Percentiles rank a stretch among this genome's conserved stretches.
Conservation (phyloP, 2,329 filamentous ascomycete genomes). For the Penicillium sp. region DNA sequence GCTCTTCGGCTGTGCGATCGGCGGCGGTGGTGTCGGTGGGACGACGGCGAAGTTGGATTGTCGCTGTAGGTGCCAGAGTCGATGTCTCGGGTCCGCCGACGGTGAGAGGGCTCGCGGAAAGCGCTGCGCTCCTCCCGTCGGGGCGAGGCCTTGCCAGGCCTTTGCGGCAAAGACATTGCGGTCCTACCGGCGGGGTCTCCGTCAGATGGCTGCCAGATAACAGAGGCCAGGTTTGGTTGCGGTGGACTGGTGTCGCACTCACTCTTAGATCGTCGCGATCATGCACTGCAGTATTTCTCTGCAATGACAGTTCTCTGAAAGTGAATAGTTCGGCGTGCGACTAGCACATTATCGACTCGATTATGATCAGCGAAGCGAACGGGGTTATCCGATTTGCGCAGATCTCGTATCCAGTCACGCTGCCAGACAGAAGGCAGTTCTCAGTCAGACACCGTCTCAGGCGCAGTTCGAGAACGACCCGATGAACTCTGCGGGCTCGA, state of each 20-base stretch:
- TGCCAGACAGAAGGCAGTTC: neutral
- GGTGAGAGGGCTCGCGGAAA: constrained; percentile 64
- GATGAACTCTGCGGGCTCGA: neutral
- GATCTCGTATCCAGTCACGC: neutral
- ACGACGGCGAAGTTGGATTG: constrained; percentile 36
- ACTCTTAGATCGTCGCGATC: constrained; percentile 11
- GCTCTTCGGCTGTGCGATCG: constrained; percentile 46
- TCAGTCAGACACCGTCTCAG: neutral
- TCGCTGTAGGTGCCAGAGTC: constrained; percentile 61
- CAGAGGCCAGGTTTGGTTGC: neutral
- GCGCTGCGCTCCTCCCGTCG: constrained; percentile 60
- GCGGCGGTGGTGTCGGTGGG: constrained; percentile 44
- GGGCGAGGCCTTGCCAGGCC: constrained; percentile 65
- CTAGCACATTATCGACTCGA: neutral
- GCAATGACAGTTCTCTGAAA: neutral
- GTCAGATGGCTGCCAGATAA: neutral
- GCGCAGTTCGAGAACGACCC: neutral
- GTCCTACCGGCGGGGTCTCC: constrained; percentile 6
- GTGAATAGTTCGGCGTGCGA: neutral
- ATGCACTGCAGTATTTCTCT: constrained; percentile 4
- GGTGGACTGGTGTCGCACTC: constrained; percentile 5
- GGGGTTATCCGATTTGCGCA: neutral
- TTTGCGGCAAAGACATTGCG: constrained; percentile 56
- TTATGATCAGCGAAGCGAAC: constrained; percentile 2
- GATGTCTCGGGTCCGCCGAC: constrained; percentile 68